Percentiles rank a stretch among this genome's conserved stretches.
Evolutionary conservation across 139 green algal species (phyloP).

Genomic region (Chlamydomonas sphaeroides): DNA sequence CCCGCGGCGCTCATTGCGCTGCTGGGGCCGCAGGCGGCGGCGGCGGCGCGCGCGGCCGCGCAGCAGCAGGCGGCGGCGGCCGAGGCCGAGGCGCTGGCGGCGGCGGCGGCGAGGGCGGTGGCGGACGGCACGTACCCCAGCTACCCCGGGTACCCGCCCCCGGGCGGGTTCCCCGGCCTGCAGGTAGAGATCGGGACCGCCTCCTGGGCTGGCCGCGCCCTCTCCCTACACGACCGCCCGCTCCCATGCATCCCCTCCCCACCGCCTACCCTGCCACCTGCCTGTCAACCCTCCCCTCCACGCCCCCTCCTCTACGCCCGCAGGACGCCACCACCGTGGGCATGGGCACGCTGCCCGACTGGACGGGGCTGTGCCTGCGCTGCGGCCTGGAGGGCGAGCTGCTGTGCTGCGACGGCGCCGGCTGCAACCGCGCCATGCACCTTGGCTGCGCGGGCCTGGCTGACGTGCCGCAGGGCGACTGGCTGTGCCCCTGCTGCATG

Average conservation of each 20-base stretch:
- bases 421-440: slow-evolving; percentile 37
- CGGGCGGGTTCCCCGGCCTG: background rate
- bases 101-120: no score
- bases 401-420: slow-evolving; percentile 36
- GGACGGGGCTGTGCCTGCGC: slow-evolving; percentile 32
- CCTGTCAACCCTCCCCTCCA: no score
- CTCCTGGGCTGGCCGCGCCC: no score
- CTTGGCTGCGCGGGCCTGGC: background rate
- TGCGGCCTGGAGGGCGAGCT: slow-evolving; percentile 36
- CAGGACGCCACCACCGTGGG: slow-evolving; percentile 7
- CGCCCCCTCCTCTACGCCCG: no score
- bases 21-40: background rate
- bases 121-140: no score
- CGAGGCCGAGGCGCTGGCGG: background rate
- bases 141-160: background rate
- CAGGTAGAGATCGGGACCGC: no score
- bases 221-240: no score
- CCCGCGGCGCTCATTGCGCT: slow-evolving; percentile 24
- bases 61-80: background rate
- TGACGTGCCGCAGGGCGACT: slow-evolving; percentile 31
- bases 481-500: slow-evolving; percentile 34
- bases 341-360: background rate
- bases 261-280: no score
- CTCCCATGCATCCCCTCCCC: no score
- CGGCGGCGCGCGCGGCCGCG: background rate